These are phyloP conservation scores for Pluteus cervinus DNA, from an alignment of 768 basidiomycete species.

Conservation along the genomic window DNA sequence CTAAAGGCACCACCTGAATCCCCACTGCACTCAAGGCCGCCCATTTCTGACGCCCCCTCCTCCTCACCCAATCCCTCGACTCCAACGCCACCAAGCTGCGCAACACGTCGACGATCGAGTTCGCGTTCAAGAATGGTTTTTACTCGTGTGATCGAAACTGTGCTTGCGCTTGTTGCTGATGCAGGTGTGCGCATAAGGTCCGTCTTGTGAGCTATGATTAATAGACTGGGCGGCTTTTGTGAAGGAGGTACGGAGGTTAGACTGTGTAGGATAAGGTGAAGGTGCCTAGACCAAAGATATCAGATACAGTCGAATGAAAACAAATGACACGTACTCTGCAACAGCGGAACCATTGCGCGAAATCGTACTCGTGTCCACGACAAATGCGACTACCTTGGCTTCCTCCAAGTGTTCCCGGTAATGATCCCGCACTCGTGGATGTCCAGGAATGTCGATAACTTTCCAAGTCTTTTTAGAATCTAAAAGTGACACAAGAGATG, in stretches of 20 bases:
- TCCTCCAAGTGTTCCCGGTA: slow-evolving; percentile 59
- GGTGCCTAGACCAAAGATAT: slow-evolving; percentile 41
- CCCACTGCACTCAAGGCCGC: slow-evolving; percentile 67
- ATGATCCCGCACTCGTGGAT: slow-evolving; percentile 72
- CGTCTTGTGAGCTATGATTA: slow-evolving; percentile 72
- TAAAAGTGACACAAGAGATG: slow-evolving; percentile 39
- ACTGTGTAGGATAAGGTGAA: slow-evolving; percentile 66
- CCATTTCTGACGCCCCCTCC: slow-evolving; percentile 57
- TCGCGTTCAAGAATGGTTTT: slow-evolving; percentile 79
- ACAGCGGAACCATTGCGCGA: slow-evolving; percentile 70
- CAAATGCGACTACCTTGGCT: slow-evolving; percentile 66
- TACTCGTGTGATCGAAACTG: slow-evolving; percentile 62
- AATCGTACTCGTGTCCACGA: slow-evolving; percentile 73
- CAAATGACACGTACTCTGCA: slow-evolving; percentile 60
- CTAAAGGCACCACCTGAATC: slow-evolving; percentile 51
- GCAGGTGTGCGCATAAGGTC: slow-evolving; percentile 58
- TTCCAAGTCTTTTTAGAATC: slow-evolving; percentile 38
- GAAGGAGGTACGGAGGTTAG: slow-evolving; percentile 72
- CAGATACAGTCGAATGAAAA: neutral
- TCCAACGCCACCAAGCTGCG: slow-evolving; percentile 59
- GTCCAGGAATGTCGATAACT: slow-evolving; percentile 78
- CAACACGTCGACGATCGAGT: slow-evolving; percentile 66
- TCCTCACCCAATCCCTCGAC: slow-evolving; percentile 73
- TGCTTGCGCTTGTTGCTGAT: slow-evolving; percentile 28
- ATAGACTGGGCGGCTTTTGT: slow-evolving; percentile 48